Percentiles rank a stretch among this genome's conserved stretches.
Conservation (phyloP, 2,329 filamentous ascomycete species). For the Colletotrichum endophyticum region DNA sequence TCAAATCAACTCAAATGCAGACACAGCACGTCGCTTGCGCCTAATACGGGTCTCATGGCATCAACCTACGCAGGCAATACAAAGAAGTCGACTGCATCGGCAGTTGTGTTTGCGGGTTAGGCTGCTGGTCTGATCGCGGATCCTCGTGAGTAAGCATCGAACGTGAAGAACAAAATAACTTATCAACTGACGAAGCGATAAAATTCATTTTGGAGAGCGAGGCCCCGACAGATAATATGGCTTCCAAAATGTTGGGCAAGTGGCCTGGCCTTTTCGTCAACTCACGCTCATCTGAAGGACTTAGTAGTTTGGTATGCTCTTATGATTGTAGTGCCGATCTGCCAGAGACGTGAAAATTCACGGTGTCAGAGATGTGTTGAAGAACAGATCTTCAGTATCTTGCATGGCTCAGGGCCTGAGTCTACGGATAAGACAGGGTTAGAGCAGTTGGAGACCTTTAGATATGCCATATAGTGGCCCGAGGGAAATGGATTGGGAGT, state of each 20-base stretch:
- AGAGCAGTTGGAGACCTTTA: background rate
- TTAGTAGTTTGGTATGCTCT: background rate
- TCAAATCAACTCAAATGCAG: background rate
- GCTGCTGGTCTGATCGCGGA: background rate
- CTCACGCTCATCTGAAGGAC: background rate
- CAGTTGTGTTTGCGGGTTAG: background rate
- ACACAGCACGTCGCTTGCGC: background rate
- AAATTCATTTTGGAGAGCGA: background rate
- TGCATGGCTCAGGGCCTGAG: rapidly evolving
- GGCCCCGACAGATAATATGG: background rate
- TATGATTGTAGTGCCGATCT: background rate
- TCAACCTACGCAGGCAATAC: background rate
- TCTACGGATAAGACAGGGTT: background rate
- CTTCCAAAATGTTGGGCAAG: background rate
- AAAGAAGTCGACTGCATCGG: background rate
- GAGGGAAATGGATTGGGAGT: background rate
- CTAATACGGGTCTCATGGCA: background rate
- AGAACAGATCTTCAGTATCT: background rate
- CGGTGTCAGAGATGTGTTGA: background rate
- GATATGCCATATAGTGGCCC: background rate
- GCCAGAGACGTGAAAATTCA: background rate
- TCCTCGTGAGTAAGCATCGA: background rate
- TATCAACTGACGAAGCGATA: rapidly evolving
- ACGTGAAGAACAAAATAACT: background rate
- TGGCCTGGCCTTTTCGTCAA: background rate